Conservation (phyloP, 192 early-diverging fungal species). For the Entophlyctis luteolus region DNA sequence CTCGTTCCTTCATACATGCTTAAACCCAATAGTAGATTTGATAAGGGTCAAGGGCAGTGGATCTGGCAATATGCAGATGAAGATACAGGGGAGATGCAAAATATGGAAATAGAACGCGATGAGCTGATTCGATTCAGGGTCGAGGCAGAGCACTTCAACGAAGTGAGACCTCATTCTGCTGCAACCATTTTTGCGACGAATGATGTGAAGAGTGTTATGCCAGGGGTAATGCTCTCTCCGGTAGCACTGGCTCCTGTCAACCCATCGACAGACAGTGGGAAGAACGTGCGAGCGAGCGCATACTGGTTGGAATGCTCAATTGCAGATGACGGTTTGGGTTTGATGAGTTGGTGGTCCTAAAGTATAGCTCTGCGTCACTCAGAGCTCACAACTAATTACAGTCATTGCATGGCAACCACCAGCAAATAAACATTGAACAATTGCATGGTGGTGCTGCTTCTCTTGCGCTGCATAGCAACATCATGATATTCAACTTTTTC, state of each 20-base stretch:
- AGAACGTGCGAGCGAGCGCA: slow-evolving; percentile 35
- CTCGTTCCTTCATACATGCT: slow-evolving; percentile 64
- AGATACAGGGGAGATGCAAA: slow-evolving; percentile 48
- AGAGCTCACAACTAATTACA: too few species aligned
- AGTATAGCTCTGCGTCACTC: too few species aligned
- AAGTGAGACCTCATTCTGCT: slow-evolving; percentile 54
- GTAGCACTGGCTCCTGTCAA: slow-evolving; percentile 45
- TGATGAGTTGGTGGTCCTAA: slow-evolving; percentile 66
- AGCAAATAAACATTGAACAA: too few species aligned
- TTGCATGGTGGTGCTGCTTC: too few species aligned
- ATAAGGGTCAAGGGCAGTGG: slow-evolving; percentile 70
- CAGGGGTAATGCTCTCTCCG: slow-evolving; percentile 8
- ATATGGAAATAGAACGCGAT: slow-evolving; percentile 76
- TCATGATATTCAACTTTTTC: too few species aligned
- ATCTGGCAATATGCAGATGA: slow-evolving; percentile 75
- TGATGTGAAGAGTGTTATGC: background rate
- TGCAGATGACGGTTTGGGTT: slow-evolving; percentile 64
- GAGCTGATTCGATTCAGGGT: slow-evolving; percentile 76
- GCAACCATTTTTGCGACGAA: background rate
- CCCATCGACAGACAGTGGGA: slow-evolving; percentile 39
- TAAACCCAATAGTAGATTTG: slow-evolving; percentile 63
- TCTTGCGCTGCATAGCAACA: too few species aligned
- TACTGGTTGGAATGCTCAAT: slow-evolving; percentile 63
- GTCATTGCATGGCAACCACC: too few species aligned
- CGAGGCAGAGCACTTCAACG: slow-evolving; percentile 67